Conservation (phyloP, 1,139 yeast species). For the Pneumocystis jirovecii region DNA sequence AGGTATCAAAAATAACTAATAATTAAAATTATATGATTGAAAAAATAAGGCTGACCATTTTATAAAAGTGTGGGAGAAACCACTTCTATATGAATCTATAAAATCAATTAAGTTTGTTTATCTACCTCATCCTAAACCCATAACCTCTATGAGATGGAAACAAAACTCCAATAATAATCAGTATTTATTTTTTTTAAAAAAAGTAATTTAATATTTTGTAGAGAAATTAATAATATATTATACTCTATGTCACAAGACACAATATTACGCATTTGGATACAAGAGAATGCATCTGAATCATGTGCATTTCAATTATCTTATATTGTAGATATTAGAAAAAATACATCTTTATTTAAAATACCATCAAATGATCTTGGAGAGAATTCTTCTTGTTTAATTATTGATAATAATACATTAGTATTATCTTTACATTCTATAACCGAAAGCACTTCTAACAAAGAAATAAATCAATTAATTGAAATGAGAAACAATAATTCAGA, state of each 20-base stretch:
- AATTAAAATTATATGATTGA: background rate
- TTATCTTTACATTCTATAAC: background rate
- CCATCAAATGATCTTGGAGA: background rate
- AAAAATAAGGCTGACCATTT: background rate
- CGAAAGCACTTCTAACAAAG: background rate
- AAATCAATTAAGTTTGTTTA: constrained; percentile 22
- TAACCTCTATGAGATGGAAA: constrained; percentile 46
- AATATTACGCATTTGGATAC: background rate
- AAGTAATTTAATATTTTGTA: background rate
- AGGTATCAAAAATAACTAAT: background rate
- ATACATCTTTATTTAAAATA: background rate
- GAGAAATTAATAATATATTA: background rate
- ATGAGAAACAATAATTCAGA: background rate
- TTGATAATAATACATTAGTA: background rate
- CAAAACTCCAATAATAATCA: constrained; percentile 18
- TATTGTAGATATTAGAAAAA: background rate
- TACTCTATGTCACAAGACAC: background rate
- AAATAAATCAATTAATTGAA: background rate
- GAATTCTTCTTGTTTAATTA: background rate
- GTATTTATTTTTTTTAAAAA: background rate
- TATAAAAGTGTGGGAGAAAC: background rate
- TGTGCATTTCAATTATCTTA: background rate
- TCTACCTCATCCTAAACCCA: constrained; percentile 46
- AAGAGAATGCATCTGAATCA: background rate
- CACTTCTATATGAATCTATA: background rate